Evolutionary conservation across 768 basidiomycete genomes (phyloP).

Genomic region (Mycena indigotica): DNA sequence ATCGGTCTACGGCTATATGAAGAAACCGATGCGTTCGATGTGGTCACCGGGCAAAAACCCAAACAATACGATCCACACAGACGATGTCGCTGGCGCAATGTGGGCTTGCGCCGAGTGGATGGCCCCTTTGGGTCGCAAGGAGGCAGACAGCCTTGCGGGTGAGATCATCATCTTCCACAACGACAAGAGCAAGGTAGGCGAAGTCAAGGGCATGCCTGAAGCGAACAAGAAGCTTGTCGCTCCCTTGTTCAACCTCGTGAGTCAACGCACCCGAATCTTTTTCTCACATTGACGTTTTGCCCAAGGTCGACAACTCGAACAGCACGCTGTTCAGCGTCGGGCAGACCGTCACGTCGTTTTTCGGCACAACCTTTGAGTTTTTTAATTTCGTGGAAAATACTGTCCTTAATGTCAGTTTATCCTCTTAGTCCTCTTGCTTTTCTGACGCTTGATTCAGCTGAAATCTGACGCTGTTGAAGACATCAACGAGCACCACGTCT

Average conservation of each 20-base stretch:
- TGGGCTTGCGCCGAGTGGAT: slow-evolving; percentile 85
- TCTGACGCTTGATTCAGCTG: slow-evolving; percentile 42
- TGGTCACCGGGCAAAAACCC: slow-evolving; percentile 81
- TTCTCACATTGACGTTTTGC: not conserved
- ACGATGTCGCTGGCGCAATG: slow-evolving; percentile 75
- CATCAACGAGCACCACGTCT: slow-evolving; percentile 83
- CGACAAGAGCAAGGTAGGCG: slow-evolving; percentile 67
- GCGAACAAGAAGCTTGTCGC: slow-evolving; percentile 62
- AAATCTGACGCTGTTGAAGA: slow-evolving; percentile 76
- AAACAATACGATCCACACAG: slow-evolving; percentile 74
- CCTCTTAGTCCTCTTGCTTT: not conserved
- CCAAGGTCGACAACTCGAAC: slow-evolving; percentile 74
- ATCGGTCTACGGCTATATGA: slow-evolving; percentile 78
- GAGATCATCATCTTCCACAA: slow-evolving; percentile 68
- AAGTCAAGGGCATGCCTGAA: slow-evolving; percentile 62
- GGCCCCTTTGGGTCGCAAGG: slow-evolving; percentile 56
- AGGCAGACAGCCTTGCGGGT: slow-evolving; percentile 67
- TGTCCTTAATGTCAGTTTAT: slow-evolving; percentile 64
- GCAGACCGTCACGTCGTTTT: slow-evolving; percentile 65
- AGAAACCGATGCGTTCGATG: slow-evolving; percentile 86
- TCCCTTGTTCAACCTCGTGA: slow-evolving; percentile 81
- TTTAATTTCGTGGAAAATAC: slow-evolving; percentile 71
- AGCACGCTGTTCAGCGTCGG: slow-evolving; percentile 70
- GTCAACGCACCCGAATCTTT: not conserved
- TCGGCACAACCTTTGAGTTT: slow-evolving; percentile 81